Conservation (phyloP, 164 flowering plant genomes). For the Kingdonia uniflora region DNA sequence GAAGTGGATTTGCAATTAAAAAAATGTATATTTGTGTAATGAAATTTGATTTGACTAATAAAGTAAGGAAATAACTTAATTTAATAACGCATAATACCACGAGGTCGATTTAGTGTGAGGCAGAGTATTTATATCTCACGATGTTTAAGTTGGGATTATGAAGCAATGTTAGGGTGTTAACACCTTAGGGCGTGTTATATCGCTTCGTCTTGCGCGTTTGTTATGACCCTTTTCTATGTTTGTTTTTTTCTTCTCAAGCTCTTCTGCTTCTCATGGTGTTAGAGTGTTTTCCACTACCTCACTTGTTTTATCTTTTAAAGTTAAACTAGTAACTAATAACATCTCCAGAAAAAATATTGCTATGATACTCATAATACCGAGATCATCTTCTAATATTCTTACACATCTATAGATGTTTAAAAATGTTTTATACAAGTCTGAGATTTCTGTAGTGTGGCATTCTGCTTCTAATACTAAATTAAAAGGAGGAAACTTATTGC, state of each 20-base stretch:
- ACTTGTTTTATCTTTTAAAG: background rate
- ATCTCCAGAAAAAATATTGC: no score
- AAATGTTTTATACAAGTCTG: background rate
- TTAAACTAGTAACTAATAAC: background rate
- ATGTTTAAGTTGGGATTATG: background rate
- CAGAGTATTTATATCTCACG: background rate
- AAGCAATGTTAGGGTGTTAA: no score
- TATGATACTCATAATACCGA: no score
- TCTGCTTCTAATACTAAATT: background rate
- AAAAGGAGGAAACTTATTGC: slow-evolving; percentile 1
- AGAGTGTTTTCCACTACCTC: background rate
- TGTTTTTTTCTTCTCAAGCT: no score
- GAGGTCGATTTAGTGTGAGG: background rate
- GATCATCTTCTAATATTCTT: no score
- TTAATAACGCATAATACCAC: background rate
- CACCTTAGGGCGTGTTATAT: no score
- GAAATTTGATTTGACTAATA: background rate
- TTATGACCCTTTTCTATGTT: no score
- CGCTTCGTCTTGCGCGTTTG: no score
- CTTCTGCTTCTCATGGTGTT: no score
- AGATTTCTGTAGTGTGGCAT: background rate
- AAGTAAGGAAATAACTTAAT: background rate
- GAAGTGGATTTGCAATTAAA: background rate
- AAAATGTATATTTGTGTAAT: background rate
- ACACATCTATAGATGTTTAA: background rate